Evolutionary conservation across 352 stramenopile species (phyloP).

Genomic region (Phytophthora cactorum): DNA sequence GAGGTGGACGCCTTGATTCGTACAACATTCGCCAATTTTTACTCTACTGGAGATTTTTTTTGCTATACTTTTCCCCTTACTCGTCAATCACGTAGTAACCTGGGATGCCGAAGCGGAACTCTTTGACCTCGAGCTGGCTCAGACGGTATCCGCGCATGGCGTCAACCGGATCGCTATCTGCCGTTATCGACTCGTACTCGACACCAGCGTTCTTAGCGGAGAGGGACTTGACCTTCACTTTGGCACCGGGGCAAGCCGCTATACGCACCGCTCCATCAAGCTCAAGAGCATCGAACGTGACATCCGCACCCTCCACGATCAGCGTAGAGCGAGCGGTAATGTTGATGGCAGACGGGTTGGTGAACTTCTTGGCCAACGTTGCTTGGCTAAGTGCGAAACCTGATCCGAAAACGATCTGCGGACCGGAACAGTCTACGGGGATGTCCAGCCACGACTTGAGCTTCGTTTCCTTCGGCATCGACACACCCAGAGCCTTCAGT

Average conservation of each 20-base stretch:
- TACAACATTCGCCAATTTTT: too few relatives aligned
- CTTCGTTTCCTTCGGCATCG: constrained; percentile 22
- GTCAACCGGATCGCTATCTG: constrained; percentile 41
- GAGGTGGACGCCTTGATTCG: too few relatives aligned
- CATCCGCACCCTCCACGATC: constrained; percentile 48
- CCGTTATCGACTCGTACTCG: constrained; percentile 39
- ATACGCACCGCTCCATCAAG: constrained; percentile 65
- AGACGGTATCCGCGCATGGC: constrained; percentile 68
- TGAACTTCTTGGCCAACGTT: constrained; percentile 42
- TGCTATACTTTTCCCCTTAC: constrained; percentile 6
- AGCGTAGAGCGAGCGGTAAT: constrained; percentile 63
- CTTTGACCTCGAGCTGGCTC: constrained; percentile 41
- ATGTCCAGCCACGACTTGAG: constrained; percentile 54
- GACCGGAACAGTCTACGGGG: constrained; percentile 45
- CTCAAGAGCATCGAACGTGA: constrained; percentile 48
- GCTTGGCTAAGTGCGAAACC: constrained; percentile 46
- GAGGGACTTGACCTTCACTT: constrained; percentile 50
- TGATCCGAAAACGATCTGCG: constrained; percentile 55
- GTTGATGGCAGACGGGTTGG: constrained; percentile 27
- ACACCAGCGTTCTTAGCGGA: constrained; percentile 55
- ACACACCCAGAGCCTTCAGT: constrained; percentile 37
- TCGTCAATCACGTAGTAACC: constrained; percentile 58
- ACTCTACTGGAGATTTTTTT: too few relatives aligned
- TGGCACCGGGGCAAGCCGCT: constrained; percentile 47
- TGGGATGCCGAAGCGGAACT: constrained; percentile 52